Percentiles rank a stretch among this genome's conserved stretches.
These are phyloP conservation scores for Protoeuglena noctilucae DNA, from an alignment of 139 green algal species.

Conservation along the genomic window DNA sequence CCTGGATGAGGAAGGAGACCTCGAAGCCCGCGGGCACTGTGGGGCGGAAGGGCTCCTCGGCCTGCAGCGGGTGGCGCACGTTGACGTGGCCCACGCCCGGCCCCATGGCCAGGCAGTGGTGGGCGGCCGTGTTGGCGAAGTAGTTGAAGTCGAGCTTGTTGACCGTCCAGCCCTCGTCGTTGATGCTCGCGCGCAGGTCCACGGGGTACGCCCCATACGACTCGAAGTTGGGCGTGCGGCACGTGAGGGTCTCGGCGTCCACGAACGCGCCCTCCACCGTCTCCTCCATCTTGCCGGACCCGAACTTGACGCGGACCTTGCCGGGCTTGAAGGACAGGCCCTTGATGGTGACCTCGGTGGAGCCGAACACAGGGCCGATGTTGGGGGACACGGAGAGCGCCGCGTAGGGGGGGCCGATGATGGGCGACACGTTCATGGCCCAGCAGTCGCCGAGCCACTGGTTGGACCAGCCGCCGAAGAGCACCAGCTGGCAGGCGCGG, in stretches of 20 bases:
- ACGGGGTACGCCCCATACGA: slow-evolving; percentile 49
- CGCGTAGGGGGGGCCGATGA: slow-evolving; percentile 81
- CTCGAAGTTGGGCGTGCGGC: slow-evolving; percentile 61
- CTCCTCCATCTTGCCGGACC: slow-evolving; percentile 35
- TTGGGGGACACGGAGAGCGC: slow-evolving; percentile 44
- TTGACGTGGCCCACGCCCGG: slow-evolving; percentile 30
- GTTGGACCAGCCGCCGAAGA: slow-evolving; percentile 74
- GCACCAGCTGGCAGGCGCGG: slow-evolving; percentile 47
- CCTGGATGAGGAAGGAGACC: slow-evolving; percentile 62
- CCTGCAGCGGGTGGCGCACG: not conserved
- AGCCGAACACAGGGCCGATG: slow-evolving; percentile 63
- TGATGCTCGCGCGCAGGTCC: slow-evolving; percentile 44
- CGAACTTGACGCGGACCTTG: slow-evolving; percentile 50
- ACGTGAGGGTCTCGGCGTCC: slow-evolving; percentile 34
- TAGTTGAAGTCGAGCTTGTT: slow-evolving; percentile 64
- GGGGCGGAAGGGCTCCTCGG: not conserved
- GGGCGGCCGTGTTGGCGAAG: slow-evolving; percentile 67
- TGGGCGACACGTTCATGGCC: slow-evolving; percentile 56
- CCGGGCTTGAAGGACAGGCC: slow-evolving; percentile 60
- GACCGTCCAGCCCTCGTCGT: slow-evolving; percentile 68
- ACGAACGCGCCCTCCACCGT: slow-evolving; percentile 47
- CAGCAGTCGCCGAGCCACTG: slow-evolving; percentile 70
- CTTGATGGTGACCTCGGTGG: slow-evolving; percentile 50
- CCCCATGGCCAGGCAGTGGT: slow-evolving; percentile 62
- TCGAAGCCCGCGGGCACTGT: slow-evolving; percentile 27